Evolutionary conservation across 2,329 filamentous ascomycete species (phyloP).

Genomic region (Pseudogymnoascus sp.): DNA sequence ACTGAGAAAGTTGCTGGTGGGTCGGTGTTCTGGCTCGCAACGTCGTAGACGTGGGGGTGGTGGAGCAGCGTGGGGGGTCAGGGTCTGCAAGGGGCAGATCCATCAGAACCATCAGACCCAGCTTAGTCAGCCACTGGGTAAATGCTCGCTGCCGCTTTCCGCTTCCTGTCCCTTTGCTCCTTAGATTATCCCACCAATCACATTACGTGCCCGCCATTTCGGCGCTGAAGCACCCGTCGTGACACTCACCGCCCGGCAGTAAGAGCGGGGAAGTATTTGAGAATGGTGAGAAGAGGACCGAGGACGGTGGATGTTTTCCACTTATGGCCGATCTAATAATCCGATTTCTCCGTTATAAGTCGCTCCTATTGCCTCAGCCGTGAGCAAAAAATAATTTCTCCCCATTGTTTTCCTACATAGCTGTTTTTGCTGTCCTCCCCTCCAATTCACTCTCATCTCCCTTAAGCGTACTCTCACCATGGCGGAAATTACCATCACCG

Average conservation of each 20-base stretch:
- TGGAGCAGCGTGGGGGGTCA: conserved; percentile 1
- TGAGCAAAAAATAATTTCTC: background rate
- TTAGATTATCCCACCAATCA: conserved; percentile 6
- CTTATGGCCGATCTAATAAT: background rate
- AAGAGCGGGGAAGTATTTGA: conserved; percentile 10
- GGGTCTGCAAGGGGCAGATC: background rate
- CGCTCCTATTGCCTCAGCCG: background rate
- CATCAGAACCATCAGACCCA: background rate
- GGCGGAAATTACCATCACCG: conserved; percentile 62
- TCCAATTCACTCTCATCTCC: background rate
- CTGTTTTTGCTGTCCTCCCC: background rate
- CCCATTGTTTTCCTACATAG: background rate
- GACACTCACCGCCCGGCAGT: conserved; percentile 2
- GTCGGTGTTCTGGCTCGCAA: background rate
- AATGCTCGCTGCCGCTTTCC: background rate
- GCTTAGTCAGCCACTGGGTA: background rate
- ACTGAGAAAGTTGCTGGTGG: background rate
- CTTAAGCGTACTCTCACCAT: conserved; percentile 27
- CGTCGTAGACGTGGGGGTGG: background rate
- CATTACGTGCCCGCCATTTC: background rate
- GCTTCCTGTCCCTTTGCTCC: background rate
- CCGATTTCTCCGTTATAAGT: conserved; percentile 7
- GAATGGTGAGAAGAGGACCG: background rate
- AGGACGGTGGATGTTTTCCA: conserved; percentile 1
- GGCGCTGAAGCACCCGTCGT: background rate